Evolutionary conservation across 1,284 basidiomycete species (phyloP), one percentile per base, ranked within the genome.

Genomic region (Ceratobasidium sp.): DNA sequence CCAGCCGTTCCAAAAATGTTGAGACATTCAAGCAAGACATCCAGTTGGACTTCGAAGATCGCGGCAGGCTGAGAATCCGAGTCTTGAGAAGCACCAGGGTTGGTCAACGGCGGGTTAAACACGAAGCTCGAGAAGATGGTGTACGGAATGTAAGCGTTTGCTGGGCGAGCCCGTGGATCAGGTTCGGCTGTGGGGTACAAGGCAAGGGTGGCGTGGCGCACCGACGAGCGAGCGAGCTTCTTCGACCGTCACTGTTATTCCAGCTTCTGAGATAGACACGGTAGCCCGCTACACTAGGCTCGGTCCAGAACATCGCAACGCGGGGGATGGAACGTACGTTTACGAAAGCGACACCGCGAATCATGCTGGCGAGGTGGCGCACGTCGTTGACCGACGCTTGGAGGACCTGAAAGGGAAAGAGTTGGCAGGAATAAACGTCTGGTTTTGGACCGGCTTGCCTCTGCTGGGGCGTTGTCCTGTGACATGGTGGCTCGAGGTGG

Each of bases 1-100:
- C 84, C 84, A 1, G 92, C 93, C 6, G 94, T 93, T 13, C 96
- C 95, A 79, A 96, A 98, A 74, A 98, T 90, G 81, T 96, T 95
- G 53, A 98, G 86, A 79, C 94, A 96, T 79, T 96, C 94, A 74
- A 97, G 87, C 72, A 97, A 83, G 0, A 90, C 91, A 79, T 89
- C 88, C 39, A 98, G 87, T 2, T 91, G 91, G 74, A 98, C 86
- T 80, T 96, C 94, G 79, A 98, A 95, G 37, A 76, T 77, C 76
- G 73, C 77, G 76, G 79, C 75, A 31, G 82, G 79, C 49, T 84
- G 80, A 22, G 78, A 77, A 2, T 79, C 78, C 22, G 81, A 78
- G 19, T 80, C 78, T 61, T 79, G 77, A 65, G 78, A 78, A 53
- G 80, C 76, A 74, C 43, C 37, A 9, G 76, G 63, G 24, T 77